Evolutionary conservation across 2,329 filamentous ascomycete genomes (phyloP), one percentile per base, ranked within the genome.

Genomic region (Trichoderma sp.): DNA sequence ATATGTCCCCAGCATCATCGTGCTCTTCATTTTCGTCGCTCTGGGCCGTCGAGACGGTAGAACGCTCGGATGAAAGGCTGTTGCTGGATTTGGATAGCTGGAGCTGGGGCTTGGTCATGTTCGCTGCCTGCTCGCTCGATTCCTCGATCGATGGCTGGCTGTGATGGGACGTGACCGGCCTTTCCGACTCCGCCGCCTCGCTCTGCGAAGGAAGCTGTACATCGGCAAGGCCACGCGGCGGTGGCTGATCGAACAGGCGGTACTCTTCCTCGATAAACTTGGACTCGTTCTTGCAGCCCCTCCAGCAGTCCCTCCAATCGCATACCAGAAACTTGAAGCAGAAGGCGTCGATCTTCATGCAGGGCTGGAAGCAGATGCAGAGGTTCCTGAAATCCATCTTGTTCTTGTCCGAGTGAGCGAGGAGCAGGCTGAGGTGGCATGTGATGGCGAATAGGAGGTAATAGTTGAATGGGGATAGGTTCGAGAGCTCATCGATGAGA

Each of bases 371-470:
- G 80, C 94, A 98, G 71, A 97, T 96, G 79, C 93, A 96, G 26
- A 98, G 82, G 70, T 97, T 97, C 74, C 92, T 88, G 75, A 94
- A 97, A 74, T 96, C 92, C 94, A 98, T 98, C 81, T 96, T 97
- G 84, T 97, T 98, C 81, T 94, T 93, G 69, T 96, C 92, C 26
- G 93, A 90, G 76, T 96, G 94, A 1, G 92, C 93, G 71, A 97
- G 88, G 10, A 98, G 84, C 28, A 97, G 85, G 72, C 93, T 97
- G 56, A 98, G 88, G 73, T 98, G 94, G 77, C 94, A 97, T 41
- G 94, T 98, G 71, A 97, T 97, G 72, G 94, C 94, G 75, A 98
- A 98, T 6, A 98, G 87, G 15, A 98, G 89, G 74, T 98, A 97
- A 79, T 98, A 98, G 79, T 97, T 96, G 82, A 95, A 97, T 0